Conservation (phyloP, 768 basidiomycete genomes). For the Lentinula edodes region DNA sequence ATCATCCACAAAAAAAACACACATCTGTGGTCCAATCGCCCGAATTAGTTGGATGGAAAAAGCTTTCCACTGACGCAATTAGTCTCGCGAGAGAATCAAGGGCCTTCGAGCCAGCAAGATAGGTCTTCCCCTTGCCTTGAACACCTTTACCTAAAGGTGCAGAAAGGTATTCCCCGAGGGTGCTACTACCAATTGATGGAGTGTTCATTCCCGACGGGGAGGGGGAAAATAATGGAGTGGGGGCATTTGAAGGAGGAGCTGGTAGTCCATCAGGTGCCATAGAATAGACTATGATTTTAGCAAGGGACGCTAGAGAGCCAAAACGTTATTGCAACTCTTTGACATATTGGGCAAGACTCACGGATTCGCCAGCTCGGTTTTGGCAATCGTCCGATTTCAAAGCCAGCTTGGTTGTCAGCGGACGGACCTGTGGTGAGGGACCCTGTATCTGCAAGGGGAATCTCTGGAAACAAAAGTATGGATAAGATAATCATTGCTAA, state of each 20-base stretch:
- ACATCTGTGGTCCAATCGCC: slow-evolving; percentile 79
- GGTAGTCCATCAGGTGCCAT: slow-evolving; percentile 67
- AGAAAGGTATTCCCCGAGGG: slow-evolving; percentile 53
- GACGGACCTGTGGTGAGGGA: slow-evolving; percentile 72
- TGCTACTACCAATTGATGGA: slow-evolving; percentile 40
- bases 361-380: slow-evolving; percentile 72
- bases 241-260: slow-evolving; percentile 50
- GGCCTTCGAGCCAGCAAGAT: slow-evolving; percentile 80
- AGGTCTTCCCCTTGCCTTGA: slow-evolving; percentile 40
- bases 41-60: slow-evolving; percentile 88
- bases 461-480: slow-evolving; percentile 37
- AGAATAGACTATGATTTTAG: slow-evolving; percentile 83
- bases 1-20: slow-evolving; percentile 18
- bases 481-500: background rate
- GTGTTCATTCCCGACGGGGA: slow-evolving; percentile 58
- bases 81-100: slow-evolving; percentile 81
- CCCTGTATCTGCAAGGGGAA: slow-evolving; percentile 66
- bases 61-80: slow-evolving; percentile 82
- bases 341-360: slow-evolving; percentile 27
- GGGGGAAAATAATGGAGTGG: slow-evolving; percentile 75
- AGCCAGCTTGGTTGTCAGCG: slow-evolving; percentile 67
- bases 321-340: background rate
- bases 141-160: slow-evolving; percentile 48
- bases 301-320: slow-evolving; percentile 56
- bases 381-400: slow-evolving; percentile 68